These are phyloP conservation scores for Quercus tomentella DNA, from an alignment of 331 rosid genomes.

Conservation along the genomic window DNA sequence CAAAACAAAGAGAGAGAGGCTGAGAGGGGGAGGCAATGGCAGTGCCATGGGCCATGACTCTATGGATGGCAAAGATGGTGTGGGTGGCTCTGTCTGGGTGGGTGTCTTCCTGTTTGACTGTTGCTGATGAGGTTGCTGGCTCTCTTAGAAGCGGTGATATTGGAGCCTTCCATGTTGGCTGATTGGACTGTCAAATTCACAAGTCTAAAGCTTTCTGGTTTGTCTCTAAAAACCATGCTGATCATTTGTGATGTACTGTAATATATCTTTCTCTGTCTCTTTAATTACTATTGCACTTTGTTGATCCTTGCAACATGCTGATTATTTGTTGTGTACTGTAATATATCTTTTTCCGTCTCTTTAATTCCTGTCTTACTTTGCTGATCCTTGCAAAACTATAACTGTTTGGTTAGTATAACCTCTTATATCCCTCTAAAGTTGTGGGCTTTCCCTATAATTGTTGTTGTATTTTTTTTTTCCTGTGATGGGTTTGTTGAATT, in stretches of 20 bases:
- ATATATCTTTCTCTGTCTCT: background rate
- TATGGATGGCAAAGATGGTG: slow-evolving; percentile 55
- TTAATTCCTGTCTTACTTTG: too few relatives aligned
- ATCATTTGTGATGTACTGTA: background rate
- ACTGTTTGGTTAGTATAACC: background rate
- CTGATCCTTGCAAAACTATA: too few relatives aligned
- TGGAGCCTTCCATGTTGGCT: slow-evolving; percentile 38
- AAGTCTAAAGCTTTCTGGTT: slow-evolving; percentile 8
- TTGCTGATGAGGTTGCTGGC: slow-evolving; percentile 68
- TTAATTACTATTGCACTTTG: too few relatives aligned
- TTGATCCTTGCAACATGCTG: too few relatives aligned
- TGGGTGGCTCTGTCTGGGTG: slow-evolving; percentile 59
- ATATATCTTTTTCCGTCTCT: too few relatives aligned
- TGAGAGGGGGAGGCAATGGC: slow-evolving; percentile 27
- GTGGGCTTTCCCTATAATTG: background rate
- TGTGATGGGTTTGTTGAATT: slow-evolving; percentile 4
- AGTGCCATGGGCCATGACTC: slow-evolving; percentile 41
- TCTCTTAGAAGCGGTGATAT: slow-evolving; percentile 71
- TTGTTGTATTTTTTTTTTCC: background rate
- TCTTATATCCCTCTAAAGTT: background rate
- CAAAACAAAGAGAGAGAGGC: background rate
- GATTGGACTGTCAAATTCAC: slow-evolving; percentile 10
- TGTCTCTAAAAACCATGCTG: slow-evolving; percentile 2
- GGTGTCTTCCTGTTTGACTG: slow-evolving; percentile 59
- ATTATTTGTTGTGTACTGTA: too few relatives aligned